Evolutionary conservation across 345 rosid genomes (phyloP).

Genomic region (Hirschfeldia incana): DNA sequence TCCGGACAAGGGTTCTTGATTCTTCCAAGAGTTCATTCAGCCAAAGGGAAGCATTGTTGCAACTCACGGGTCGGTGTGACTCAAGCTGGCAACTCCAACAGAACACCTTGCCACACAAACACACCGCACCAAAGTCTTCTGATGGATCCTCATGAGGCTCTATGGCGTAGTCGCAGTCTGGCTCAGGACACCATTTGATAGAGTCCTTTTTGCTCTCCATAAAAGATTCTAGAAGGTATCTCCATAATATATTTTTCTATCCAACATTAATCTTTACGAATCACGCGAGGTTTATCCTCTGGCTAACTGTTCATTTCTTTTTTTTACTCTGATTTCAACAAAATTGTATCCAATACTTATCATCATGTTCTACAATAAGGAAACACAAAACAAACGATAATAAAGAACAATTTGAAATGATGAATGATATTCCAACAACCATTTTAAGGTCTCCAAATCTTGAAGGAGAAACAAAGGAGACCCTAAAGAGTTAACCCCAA

Average conservation of each 20-base stretch:
- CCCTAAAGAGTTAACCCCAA: too few relatives aligned
- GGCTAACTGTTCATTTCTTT: too few relatives aligned
- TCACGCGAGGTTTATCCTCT: too few relatives aligned
- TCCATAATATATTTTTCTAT: too few relatives aligned
- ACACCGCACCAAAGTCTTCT: conserved; percentile 4
- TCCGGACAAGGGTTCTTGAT: not conserved
- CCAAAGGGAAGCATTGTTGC: conserved; percentile 26
- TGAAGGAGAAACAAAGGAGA: not conserved
- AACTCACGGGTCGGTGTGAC: conserved; percentile 27
- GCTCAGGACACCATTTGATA: conserved; percentile 25
- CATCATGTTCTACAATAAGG: too few relatives aligned
- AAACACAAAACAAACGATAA: not conserved
- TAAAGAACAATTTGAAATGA: not conserved
- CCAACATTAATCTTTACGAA: too few relatives aligned
- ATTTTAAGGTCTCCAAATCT: not conserved
- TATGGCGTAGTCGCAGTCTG: conserved; percentile 11
- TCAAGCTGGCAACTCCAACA: conserved; percentile 25
- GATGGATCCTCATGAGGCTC: not conserved
- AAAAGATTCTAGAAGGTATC: not conserved
- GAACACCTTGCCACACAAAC: conserved; percentile 33
- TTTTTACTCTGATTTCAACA: too few relatives aligned
- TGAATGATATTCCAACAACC: not conserved
- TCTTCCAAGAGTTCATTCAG: not conserved
- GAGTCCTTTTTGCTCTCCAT: not conserved
- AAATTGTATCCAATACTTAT: too few relatives aligned